Conservation (phyloP, 768 basidiomycete species). For the Lactifluus echinatus region DNA sequence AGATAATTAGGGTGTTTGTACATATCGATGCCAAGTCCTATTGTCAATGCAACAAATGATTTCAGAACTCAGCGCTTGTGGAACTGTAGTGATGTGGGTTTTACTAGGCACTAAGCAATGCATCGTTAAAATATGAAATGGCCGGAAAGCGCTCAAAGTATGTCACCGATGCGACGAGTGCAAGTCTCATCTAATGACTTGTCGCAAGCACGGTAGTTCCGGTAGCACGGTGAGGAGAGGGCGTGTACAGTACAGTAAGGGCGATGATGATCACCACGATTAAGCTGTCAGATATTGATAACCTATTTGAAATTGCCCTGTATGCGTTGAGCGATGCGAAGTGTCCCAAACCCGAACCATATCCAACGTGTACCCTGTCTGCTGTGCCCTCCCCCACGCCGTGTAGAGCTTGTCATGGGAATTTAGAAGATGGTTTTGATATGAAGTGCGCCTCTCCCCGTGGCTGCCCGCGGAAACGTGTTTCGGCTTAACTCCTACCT, state of each 20-base stretch:
- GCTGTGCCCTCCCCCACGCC: slow-evolving; percentile 4
- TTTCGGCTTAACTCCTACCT: slow-evolving; percentile 4
- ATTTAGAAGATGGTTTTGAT: not conserved
- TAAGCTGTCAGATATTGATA: not conserved
- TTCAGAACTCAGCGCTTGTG: not conserved
- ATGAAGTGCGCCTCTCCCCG: slow-evolving; percentile 4
- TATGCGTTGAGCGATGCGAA: too few species aligned
- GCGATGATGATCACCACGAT: too few species aligned
- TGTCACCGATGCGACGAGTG: not conserved
- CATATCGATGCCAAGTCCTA: not conserved
- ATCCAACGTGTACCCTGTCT: not conserved
- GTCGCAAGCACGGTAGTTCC: not conserved
- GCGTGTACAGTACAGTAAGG: not conserved
- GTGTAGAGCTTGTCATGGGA: not conserved
- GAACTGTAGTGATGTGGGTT: slow-evolving; percentile 1
- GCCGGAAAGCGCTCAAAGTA: not conserved
- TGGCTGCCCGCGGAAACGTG: slow-evolving; percentile 10
- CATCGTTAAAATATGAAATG: not conserved
- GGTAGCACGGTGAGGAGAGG: not conserved
- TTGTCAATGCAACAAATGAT: not conserved
- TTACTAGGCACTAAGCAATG: not conserved
- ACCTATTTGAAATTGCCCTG: slow-evolving; percentile 12
- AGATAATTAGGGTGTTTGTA: not conserved
- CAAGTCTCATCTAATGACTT: slow-evolving; percentile 5
- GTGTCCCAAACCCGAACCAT: not conserved